Conservation (phyloP, 2,329 filamentous ascomycete species). For the Karstenula rhodostoma region DNA sequence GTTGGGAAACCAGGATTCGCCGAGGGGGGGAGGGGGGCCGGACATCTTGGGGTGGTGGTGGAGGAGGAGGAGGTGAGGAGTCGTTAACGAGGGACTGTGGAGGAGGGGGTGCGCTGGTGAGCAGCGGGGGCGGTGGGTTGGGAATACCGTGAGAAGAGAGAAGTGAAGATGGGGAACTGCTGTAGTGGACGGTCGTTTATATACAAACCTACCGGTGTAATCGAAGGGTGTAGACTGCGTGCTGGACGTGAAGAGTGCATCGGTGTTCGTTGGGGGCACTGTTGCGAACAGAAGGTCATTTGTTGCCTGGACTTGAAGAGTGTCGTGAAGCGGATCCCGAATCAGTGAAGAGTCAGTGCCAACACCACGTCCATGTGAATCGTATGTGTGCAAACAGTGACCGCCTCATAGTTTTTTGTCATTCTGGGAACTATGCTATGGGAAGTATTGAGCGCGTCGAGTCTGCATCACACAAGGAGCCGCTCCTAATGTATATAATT, state of each 20-base stretch:
- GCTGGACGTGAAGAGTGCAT: neutral
- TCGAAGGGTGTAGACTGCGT: neutral
- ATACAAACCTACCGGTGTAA: neutral
- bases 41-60: constrained; percentile 29
- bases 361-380: neutral
- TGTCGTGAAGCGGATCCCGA: neutral
- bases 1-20: constrained; percentile 38
- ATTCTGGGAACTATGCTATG: no score
- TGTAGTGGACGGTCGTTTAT: neutral
- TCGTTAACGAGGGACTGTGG: neutral
- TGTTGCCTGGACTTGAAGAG: neutral
- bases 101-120: neutral
- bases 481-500: no score
- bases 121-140: neutral
- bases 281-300: neutral
- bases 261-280: neutral
- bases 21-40: constrained; percentile 35
- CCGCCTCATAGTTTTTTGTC: no score
- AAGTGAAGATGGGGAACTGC: neutral
- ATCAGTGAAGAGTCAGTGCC: neutral
- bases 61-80: neutral
- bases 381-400: no score
- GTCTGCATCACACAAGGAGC: no score
- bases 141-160: neutral
- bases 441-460: no score